Percentiles rank a stretch among this genome's conserved stretches.
Conservation (phyloP, 768 basidiomycete genomes). For the Gloeopeniophorella convolvens region DNA sequence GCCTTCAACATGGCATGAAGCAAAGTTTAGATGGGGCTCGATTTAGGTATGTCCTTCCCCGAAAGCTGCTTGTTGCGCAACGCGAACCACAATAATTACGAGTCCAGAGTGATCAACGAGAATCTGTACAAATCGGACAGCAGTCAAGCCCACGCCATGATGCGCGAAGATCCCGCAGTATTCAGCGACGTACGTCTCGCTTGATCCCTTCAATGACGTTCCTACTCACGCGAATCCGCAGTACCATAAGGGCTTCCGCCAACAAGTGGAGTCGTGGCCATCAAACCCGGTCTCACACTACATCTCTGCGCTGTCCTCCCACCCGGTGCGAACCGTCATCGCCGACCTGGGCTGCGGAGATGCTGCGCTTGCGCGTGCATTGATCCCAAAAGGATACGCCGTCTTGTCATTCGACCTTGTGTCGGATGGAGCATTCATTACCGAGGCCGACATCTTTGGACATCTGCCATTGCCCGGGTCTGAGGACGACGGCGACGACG, state of each 20-base stretch:
- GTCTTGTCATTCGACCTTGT: slow-evolving; percentile 80
- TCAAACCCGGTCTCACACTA: slow-evolving; percentile 88
- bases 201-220: not conserved
- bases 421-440: slow-evolving; percentile 65
- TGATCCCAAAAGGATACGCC: slow-evolving; percentile 60
- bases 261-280: slow-evolving; percentile 91
- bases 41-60: slow-evolving; percentile 54
- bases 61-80: not conserved
- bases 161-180: slow-evolving; percentile 73
- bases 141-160: slow-evolving; percentile 65
- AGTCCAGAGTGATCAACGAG: slow-evolving; percentile 62
- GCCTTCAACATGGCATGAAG: slow-evolving; percentile 73
- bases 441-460: slow-evolving; percentile 85
- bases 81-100: not conserved
- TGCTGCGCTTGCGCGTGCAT: slow-evolving; percentile 72
- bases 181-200: slow-evolving; percentile 66
- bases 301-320: slow-evolving; percentile 54
- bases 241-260: slow-evolving; percentile 92
- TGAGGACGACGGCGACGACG: slow-evolving; percentile 34
- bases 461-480: slow-evolving; percentile 82
- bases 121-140: slow-evolving; percentile 84
- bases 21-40: slow-evolving; percentile 79
- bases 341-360: slow-evolving; percentile 96
- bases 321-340: slow-evolving; percentile 64
- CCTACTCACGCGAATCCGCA: slow-evolving; percentile 29